Base-by-base conservation (phyloP, 2,329 filamentous ascomycete genomes). In the Xylariaceae sp. region DNA sequence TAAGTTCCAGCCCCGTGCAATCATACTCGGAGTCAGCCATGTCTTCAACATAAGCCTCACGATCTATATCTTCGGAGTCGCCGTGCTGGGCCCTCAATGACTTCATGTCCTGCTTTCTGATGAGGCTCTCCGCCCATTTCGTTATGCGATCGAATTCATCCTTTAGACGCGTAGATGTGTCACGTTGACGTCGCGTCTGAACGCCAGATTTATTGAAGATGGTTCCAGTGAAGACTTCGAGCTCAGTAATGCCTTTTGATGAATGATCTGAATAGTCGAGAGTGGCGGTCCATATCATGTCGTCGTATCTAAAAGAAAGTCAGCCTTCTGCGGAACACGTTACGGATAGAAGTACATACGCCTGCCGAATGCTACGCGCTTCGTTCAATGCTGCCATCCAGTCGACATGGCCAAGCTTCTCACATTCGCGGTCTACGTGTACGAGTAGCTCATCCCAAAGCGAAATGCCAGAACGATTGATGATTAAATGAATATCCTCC, bases 141-240 rank as follows among this genome's bases (percentile, higher is more conserved):
- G 76, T 69, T 36, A 80, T 72, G 7, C 75, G 72, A 36, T 80
- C 77, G 41, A 78, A 81, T 41, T 79, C 78, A 11, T 81, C 79
- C 47, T 75, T 77, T 16, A 84, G 72, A 59, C 78, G 78, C 40
- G 75, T 68, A 2, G 80, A 82, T 2, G 72, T 71, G 40, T 84
- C 81, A 2, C 79, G 75, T 58, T 83, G 79, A 2, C 78, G 75
- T 8, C 70, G 69, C 0, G 76, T 81, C 65, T 81, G 81, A 0
- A 70, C 60, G 0, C 80, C 80, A 0, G 66, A 69, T 55, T 75
- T 79, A 66, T 79, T 82, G 33, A 82, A 67, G n/a, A 84, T 76
- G n/a, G 73, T 76, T 7, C 81, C 81, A 20, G 80, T 80, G 47
- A 83, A 82, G 0, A 81, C 78, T 53, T 84, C 81, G 0, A 80